phyloP scores from a whole-genome alignment of 306 rosid species.

The Trichosanthes cucumerina region DNA sequence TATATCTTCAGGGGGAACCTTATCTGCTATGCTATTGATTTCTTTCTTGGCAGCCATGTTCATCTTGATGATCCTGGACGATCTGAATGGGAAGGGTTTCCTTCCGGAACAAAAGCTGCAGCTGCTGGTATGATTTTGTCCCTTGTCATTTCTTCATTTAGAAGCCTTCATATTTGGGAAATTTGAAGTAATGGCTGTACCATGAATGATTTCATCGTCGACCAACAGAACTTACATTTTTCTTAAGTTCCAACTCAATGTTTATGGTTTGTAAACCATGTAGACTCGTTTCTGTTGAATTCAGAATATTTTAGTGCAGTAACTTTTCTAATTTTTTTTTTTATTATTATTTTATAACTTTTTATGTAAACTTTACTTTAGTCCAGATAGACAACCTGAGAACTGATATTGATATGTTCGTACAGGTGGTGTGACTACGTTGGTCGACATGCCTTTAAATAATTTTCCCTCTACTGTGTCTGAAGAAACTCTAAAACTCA shows the following conservation, averaged over 20 bases:
- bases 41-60: conserved; percentile 49
- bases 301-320: not conserved
- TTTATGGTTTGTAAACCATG: not conserved
- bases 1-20: not conserved
- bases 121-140: conserved; percentile 62
- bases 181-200: not conserved
- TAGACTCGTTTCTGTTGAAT: not conserved
- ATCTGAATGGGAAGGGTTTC: conserved; percentile 93
- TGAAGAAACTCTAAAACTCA: conserved; percentile 62
- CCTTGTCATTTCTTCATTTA: not conserved
- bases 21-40: not conserved
- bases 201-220: not conserved
- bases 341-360: not conserved
- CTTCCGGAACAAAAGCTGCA: conserved; percentile 82
- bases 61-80: conserved; percentile 98
- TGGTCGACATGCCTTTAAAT: conserved; percentile 97
- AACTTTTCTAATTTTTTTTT: not conserved
- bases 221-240: not conserved
- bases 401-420: conserved; percentile 18
- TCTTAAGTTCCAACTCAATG: not conserved
- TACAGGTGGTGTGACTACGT: conserved; percentile 83
- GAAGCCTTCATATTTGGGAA: not conserved
- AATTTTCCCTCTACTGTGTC: conserved; percentile 76
- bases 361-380: not conserved
- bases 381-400: conserved; percentile 6